Percentiles rank a stretch among this genome's conserved stretches.
phyloP scores from a whole-genome alignment of 495 filamentous ascomycete genomes.

The Lasiosphaeria miniovina region DNA sequence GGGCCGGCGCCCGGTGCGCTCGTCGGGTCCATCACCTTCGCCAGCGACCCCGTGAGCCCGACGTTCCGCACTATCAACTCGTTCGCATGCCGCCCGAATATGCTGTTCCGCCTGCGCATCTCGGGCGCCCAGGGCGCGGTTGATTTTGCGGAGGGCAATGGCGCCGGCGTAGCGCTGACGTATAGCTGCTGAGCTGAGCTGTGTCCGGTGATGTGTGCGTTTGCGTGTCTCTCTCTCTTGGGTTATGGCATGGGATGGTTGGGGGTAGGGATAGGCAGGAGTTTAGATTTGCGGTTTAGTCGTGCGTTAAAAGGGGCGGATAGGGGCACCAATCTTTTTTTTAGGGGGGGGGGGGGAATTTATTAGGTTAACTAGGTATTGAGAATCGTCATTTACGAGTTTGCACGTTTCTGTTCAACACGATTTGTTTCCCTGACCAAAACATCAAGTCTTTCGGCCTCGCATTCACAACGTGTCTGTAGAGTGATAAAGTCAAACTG shows the following conservation, averaged over 20 bases:
- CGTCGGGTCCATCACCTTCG: constrained; percentile 28
- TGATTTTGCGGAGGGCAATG: constrained; percentile 33
- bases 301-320: too few relatives aligned
- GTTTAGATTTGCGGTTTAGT: too few relatives aligned
- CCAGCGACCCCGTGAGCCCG: constrained; percentile 3
- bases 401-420: too few relatives aligned
- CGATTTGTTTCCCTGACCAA: too few relatives aligned
- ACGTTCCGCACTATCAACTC: constrained; percentile 24
- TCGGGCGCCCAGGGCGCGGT: constrained; percentile 35
- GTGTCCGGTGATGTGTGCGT: background rate
- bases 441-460: too few relatives aligned
- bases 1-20: constrained; percentile 29
- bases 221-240: background rate
- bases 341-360: too few relatives aligned
- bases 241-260: background rate
- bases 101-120: constrained; percentile 27
- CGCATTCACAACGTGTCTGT: too few relatives aligned
- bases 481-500: too few relatives aligned
- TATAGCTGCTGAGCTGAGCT: constrained; percentile 15
- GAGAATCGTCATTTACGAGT: too few relatives aligned
- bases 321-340: too few relatives aligned
- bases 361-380: too few relatives aligned
- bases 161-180: constrained; percentile 14
- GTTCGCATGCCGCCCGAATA: constrained; percentile 31
- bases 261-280: background rate